Percentiles rank a stretch among this genome's conserved stretches.
These are phyloP conservation scores for Schwanniomyces etchellsii DNA, from an alignment of 1,139 yeast species.

Conservation along the genomic window DNA sequence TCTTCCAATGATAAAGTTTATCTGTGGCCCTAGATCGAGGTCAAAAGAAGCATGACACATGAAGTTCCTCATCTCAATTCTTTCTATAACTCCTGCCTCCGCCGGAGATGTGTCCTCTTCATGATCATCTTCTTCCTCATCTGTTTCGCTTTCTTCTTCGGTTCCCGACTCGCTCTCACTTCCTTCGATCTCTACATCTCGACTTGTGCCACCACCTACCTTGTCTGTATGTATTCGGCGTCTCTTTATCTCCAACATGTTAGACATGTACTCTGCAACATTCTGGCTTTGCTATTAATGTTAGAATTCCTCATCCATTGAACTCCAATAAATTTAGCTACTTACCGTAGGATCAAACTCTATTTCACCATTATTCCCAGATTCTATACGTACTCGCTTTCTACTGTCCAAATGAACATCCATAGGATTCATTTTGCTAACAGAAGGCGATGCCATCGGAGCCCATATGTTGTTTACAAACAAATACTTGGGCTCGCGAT, in stretches of 20 bases:
- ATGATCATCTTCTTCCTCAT: conserved; percentile 4
- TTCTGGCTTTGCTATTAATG: conserved; percentile 9
- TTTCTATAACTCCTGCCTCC: conserved; percentile 51
- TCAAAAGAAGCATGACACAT: conserved; percentile 84
- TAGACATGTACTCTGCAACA: conserved; percentile 12
- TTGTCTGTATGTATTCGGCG: conserved; percentile 7
- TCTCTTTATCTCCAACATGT: conserved; percentile 10
- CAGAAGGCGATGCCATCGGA: too few species aligned
- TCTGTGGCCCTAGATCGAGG: conserved; percentile 71
- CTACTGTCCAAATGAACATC: too few species aligned
- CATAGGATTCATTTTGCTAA: too few species aligned
- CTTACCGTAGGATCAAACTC: too few species aligned
- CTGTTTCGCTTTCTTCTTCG: conserved; percentile 4
- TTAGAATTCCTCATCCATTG: conserved; percentile 6
- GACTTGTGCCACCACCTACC: conserved; percentile 5
- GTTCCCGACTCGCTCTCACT: conserved; percentile 1
- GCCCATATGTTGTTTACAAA: too few species aligned
- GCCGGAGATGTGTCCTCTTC: conserved; percentile 22
- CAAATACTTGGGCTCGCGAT: too few species aligned
- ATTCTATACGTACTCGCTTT: too few species aligned
- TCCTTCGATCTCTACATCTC: conserved; percentile 4
- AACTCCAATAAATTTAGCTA: conserved; percentile 1
- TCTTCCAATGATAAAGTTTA: conserved; percentile 88
- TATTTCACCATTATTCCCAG: too few species aligned
- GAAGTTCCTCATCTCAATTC: conserved; percentile 57